These are phyloP conservation scores for Striga asiatica DNA, from an alignment of 257 asterid genomes.

Conservation along the genomic window DNA sequence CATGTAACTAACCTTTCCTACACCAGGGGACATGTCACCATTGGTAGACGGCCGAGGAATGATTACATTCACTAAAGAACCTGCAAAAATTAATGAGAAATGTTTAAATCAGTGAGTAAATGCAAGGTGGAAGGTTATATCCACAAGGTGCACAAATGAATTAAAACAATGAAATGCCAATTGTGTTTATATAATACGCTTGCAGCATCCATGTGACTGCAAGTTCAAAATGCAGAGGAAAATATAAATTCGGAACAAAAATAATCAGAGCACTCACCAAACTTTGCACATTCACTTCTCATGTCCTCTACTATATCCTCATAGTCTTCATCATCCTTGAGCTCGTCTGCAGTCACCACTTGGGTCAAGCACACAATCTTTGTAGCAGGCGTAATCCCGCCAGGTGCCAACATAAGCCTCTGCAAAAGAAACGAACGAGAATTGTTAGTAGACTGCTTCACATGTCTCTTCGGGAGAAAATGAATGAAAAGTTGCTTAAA, in stretches of 20 bases:
- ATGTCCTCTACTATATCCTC: conserved; percentile 84
- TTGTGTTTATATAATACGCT: no score
- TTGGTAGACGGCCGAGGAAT: conserved; percentile 79
- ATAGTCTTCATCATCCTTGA: conserved; percentile 63
- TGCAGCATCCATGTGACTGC: no score
- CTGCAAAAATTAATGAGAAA: conserved; percentile 31
- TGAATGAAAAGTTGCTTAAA: not conserved
- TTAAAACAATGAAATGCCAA: no score
- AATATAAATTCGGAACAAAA: not conserved
- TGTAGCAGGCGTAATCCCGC: conserved; percentile 38
- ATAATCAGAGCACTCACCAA: conserved; percentile 23
- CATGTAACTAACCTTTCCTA: conserved; percentile 69
- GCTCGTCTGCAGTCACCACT: conserved; percentile 62
- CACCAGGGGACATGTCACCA: conserved; percentile 68
- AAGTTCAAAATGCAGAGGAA: not conserved
- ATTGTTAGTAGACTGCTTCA: not conserved
- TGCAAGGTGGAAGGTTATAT: not conserved
- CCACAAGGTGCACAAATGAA: no score
- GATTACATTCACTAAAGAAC: conserved; percentile 58
- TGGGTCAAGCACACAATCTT: conserved; percentile 79
- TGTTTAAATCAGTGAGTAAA: not conserved
- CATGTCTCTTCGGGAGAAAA: not conserved
- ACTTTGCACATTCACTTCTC: conserved; percentile 79
- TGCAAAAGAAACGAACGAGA: conserved; percentile 21
- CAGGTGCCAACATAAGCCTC: conserved; percentile 64